Conservation (phyloP, 257 asterid species). For the Agastache rugosa region DNA sequence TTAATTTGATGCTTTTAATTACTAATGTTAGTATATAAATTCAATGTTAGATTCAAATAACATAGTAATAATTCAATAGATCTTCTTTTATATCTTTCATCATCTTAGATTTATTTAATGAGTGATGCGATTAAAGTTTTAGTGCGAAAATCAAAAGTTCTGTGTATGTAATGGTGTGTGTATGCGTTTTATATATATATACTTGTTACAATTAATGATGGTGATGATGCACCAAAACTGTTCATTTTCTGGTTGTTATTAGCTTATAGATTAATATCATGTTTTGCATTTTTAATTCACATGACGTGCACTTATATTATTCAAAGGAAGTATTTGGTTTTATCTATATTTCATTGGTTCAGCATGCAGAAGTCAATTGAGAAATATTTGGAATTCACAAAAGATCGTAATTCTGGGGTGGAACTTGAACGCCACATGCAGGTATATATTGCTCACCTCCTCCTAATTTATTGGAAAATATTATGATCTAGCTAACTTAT, state of each 20-base stretch:
- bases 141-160: too few species aligned
- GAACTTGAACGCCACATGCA: slow-evolving; percentile 46
- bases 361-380: slow-evolving; percentile 61
- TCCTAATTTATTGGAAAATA: background rate
- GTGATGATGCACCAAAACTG: too few species aligned
- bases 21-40: background rate
- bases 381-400: slow-evolving; percentile 52
- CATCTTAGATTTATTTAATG: background rate
- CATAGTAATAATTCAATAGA: background rate
- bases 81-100: background rate
- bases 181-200: background rate
- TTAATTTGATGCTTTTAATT: background rate
- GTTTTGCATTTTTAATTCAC: too few species aligned
- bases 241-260: too few species aligned
- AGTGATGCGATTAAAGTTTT: background rate
- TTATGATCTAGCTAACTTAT: too few species aligned
- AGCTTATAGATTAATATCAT: too few species aligned
- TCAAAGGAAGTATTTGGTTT: background rate
- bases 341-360: background rate
- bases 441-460: slow-evolving; percentile 40
- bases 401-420: slow-evolving; percentile 29
- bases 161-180: background rate
- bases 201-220: too few species aligned
- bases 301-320: too few species aligned
- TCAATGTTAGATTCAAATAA: background rate